Evolutionary conservation across 257 asterid genomes (phyloP), one percentile per base, ranked within the genome.

Genomic region (Eucommia ulmoides): DNA sequence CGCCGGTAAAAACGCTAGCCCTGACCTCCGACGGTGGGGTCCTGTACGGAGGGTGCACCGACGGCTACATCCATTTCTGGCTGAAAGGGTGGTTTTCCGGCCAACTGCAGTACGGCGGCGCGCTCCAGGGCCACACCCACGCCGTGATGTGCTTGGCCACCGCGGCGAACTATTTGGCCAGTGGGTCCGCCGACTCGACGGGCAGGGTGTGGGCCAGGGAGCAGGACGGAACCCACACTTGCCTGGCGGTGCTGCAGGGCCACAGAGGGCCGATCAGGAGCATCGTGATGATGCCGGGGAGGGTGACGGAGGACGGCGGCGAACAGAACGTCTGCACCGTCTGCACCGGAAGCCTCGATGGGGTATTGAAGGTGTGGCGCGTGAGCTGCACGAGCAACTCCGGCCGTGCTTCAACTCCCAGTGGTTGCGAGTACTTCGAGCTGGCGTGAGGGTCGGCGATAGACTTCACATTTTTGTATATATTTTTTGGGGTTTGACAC

Each of bases 31-130:
- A 82, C 23, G 93, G 93, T 0, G 72, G 62, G 48, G 82, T 88
- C 1, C 73, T 88, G 1, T 88, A 88, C 52, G 96, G 93, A 14
- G 97, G 96, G 0, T 88, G 97, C 69, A 84, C 77, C 14, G 97
- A 88, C 42, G 97, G 97, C 20, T 88, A 88, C 64, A 68, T 88
- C 3, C 96, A 88, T 35, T 88, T 79, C 52, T 88, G 96, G 97
- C 60, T 80, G 0, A 82, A 78, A 60, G 93, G 85, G 10, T 84
- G 94, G 97, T 80, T 84, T 46, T 84, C 94, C 1, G 94, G 97
- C 7, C 97, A 88, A 47, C 44, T 84, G 33, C 93, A 84, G 29
- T 84, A 88, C 50, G 97, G 96, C 8, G 96, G 91, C n/a, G 83
- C 94, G 2, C 73, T 88, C 22, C 65, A 77, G 19, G 97, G 97